Evolutionary conservation across 768 basidiomycete genomes (phyloP), one percentile per base, ranked within the genome.

Genomic region (Trametes coccinea): DNA sequence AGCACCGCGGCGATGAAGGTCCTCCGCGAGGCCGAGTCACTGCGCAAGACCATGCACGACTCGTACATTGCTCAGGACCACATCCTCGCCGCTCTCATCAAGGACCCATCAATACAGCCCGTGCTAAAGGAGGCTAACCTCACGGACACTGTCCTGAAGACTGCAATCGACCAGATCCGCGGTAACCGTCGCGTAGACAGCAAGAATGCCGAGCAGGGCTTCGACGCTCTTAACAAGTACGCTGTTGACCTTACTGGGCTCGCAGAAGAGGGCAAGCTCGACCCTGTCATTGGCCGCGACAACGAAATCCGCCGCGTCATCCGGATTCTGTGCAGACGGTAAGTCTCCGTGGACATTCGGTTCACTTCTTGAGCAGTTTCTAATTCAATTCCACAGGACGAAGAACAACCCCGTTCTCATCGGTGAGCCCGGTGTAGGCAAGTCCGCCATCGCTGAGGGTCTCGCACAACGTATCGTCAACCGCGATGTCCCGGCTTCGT

Each of bases 341-440:
- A 65, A 61, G 69, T 22, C 22, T 22, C 22, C 22, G 22, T 22
- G 22, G 22, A 22, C 22, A 22, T 52, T 53, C n/a, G 47, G 43
- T 33, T 53, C 8, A 10, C 10, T 17, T 10, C 53, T 27, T 14
- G 40, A 11, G 3, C 17, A 2, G 43, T 22, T 37, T 6, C 64
- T 73, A 34, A 76, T 57, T 2, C 46, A 5, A 37, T 29, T 4
- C n/a, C 34, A 13, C 56, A 90, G 95, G 71, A 97, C 94, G 2
- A 98, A 98, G 75, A 95, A 95, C 71, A 97, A 96, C 69, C 94
- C 96, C n/a, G 93, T 97, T 43, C 85, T 98, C 29, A 93, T 98
- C 67, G 95, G 95, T 63, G 93, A 93, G 75, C 92, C 91, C 49
- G 91, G 96, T 73, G 94, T 96, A 27, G 96, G 96, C 4, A 99